A percentile compares a stretch with the other conserved stretches of the same genome.
Evolutionary conservation across 768 basidiomycete species (phyloP).

Genomic region (Mycena capillaripes): DNA sequence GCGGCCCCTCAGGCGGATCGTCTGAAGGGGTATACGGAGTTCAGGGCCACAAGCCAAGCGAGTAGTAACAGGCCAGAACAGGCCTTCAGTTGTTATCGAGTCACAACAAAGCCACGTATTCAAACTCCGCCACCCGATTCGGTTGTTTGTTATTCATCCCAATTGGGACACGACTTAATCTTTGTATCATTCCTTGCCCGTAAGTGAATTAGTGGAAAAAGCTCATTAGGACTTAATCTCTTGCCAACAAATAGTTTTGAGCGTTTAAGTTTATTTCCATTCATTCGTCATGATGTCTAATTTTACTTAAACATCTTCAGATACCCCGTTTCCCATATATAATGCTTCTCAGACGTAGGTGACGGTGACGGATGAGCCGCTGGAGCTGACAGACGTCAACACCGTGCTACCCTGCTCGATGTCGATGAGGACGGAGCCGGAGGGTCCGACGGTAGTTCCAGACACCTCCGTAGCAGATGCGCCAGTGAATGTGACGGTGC

Average conservation of each 20-base stretch:
- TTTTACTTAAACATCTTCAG: background rate
- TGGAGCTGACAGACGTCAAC: slow-evolving; percentile 44
- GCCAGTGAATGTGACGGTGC: slow-evolving; percentile 52
- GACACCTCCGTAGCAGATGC: slow-evolving; percentile 45
- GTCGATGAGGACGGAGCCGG: slow-evolving; percentile 50
- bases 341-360: slow-evolving; percentile 10
- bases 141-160: slow-evolving; percentile 22
- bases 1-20: no score
- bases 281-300: background rate
- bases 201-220: no score
- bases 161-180: slow-evolving; percentile 3
- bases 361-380: slow-evolving; percentile 16
- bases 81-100: no score
- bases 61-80: no score
- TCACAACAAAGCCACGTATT: background rate
- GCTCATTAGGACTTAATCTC: no score
- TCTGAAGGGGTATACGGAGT: no score
- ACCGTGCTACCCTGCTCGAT: slow-evolving; percentile 49
- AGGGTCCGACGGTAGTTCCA: slow-evolving; percentile 40
- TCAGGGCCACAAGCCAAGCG: no score
- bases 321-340: background rate
- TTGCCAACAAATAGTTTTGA: no score
- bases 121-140: background rate
- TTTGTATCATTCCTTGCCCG: background rate
- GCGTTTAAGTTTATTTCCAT: background rate